Conservation (phyloP, 805 yeast species). For the Candida berthetii region DNA sequence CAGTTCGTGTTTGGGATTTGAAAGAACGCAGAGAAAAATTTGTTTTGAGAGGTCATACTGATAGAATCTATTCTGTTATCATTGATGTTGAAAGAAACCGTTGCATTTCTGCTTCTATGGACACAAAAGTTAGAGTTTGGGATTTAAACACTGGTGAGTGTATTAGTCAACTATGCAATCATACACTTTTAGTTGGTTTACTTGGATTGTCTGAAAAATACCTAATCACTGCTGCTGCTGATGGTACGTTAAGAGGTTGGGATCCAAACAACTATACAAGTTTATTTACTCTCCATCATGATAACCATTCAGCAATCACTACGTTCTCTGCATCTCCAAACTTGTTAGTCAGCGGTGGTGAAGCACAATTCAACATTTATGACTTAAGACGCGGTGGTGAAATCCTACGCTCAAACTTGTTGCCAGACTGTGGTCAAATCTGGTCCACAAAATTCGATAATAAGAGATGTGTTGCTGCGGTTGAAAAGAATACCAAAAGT, state of each 20-base stretch:
- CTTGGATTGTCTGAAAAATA: conserved; percentile 70
- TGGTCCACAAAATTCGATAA: conserved; percentile 94
- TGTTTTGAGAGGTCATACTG: conserved; percentile 77
- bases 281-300: conserved; percentile 57
- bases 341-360: conserved; percentile 84
- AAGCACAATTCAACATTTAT: conserved; percentile 83
- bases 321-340: conserved; percentile 89
- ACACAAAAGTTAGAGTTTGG: conserved; percentile 86
- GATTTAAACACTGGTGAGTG: conserved; percentile 72
- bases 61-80: conserved; percentile 84
- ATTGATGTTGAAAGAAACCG: conserved; percentile 69
- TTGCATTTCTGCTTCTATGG: conserved; percentile 90
- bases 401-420: conserved; percentile 61
- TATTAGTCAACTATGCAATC: conserved; percentile 73
- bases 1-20: conserved; percentile 90
- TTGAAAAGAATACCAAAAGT: conserved; percentile 66
- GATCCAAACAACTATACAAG: conserved; percentile 73
- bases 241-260: conserved; percentile 89
- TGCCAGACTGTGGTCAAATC: conserved; percentile 75
- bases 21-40: conserved; percentile 66
- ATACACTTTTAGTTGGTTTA: conserved; percentile 84
- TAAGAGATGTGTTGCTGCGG: conserved; percentile 85
- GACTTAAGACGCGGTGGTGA: conserved; percentile 66
- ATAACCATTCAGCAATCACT: conserved; percentile 85
- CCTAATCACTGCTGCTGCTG: conserved; percentile 94